These are phyloP conservation scores for Pilatotrama ljubarskyi DNA, from an alignment of 768 basidiomycete species.

Conservation along the genomic window DNA sequence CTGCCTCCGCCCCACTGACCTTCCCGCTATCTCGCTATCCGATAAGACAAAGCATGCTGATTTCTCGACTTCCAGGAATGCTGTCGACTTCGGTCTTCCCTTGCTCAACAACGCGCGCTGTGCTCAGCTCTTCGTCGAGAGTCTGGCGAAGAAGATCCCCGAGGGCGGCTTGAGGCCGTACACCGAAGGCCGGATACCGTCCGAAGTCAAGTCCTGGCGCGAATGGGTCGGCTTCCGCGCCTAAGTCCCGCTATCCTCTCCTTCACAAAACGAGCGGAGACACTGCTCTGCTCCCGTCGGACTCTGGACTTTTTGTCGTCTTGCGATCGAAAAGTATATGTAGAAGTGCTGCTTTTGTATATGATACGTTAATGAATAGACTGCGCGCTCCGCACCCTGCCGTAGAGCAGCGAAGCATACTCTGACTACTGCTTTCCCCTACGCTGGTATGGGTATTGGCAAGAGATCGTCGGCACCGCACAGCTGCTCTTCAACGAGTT, in stretches of 20 bases:
- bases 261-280: neutral
- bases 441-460: neutral
- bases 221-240: conserved; percentile 81
- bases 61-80: conserved; percentile 59
- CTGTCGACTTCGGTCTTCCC: conserved; percentile 93
- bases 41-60: neutral
- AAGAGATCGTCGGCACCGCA: conserved; percentile 50
- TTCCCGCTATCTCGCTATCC: neutral
- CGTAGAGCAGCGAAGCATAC: no score
- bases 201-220: conserved; percentile 90
- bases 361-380: conserved; percentile 11
- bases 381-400: neutral
- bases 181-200: conserved; percentile 83
- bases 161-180: conserved; percentile 77
- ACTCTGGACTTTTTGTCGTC: neutral
- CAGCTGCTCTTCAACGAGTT: conserved; percentile 49
- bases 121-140: conserved; percentile 89
- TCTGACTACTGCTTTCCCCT: no score
- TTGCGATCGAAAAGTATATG: conserved; percentile 22
- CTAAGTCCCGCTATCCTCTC: conserved; percentile 34
- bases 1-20: neutral
- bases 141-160: conserved; percentile 81
- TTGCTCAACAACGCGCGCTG: conserved; percentile 88
- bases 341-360: conserved; percentile 23
- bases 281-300: neutral